Percentiles rank a stretch among this genome's conserved stretches.
Conservation (phyloP, 2,329 filamentous ascomycete genomes). For the Mycosphaerella sp. region DNA sequence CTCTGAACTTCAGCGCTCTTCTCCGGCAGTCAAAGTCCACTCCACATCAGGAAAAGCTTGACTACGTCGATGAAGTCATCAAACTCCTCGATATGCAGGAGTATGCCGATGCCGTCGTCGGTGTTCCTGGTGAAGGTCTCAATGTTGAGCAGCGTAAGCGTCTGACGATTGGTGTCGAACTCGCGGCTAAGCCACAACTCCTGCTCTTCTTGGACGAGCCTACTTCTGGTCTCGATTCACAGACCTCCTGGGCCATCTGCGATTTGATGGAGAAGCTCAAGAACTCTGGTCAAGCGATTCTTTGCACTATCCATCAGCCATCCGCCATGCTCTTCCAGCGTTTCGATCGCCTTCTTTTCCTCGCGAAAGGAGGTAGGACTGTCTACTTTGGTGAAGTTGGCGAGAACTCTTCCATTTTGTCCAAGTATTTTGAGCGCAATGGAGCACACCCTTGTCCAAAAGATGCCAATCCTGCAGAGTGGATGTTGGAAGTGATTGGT, state of each 20-base stretch:
- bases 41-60: constrained; percentile 69
- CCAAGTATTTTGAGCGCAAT: constrained; percentile 69
- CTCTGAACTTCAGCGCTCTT: constrained; percentile 76
- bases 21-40: constrained; percentile 74
- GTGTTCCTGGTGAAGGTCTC: constrained; percentile 80
- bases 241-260: constrained; percentile 89
- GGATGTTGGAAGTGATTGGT: constrained; percentile 60
- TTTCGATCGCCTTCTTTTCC: constrained; percentile 74
- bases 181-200: constrained; percentile 83
- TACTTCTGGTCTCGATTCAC: constrained; percentile 86
- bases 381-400: constrained; percentile 81
- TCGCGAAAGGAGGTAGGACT: constrained; percentile 67
- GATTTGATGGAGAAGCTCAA: constrained; percentile 84
- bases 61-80: constrained; percentile 86
- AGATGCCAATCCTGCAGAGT: constrained; percentile 74
- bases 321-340: constrained; percentile 91
- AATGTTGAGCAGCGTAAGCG: constrained; percentile 65
- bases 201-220: constrained; percentile 92
- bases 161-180: constrained; percentile 90
- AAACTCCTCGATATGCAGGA: constrained; percentile 83
- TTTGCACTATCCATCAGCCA: constrained; percentile 98
- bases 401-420: constrained; percentile 60
- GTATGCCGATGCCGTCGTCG: constrained; percentile 84
- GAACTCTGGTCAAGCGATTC: constrained; percentile 81
- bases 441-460: constrained; percentile 59